These are phyloP conservation scores for Thelonectria olida DNA, from an alignment of 2,329 filamentous ascomycete genomes.

Conservation along the genomic window DNA sequence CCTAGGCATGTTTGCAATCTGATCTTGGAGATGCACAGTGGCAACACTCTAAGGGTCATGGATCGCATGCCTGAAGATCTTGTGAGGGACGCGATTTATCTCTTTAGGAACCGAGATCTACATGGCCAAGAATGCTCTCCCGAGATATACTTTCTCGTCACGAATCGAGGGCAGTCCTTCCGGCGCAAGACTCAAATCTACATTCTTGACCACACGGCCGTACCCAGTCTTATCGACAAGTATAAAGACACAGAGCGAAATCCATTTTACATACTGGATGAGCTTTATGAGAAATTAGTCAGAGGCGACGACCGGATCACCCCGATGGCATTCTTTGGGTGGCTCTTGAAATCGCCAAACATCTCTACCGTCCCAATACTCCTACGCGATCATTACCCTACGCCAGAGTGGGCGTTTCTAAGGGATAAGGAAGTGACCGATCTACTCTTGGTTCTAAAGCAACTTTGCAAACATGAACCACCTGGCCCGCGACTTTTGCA, in stretches of 20 bases:
- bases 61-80: conserved; percentile 1
- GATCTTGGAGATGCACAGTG: conserved; percentile 8
- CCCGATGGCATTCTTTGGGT: neutral
- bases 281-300: neutral
- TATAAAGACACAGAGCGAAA: neutral
- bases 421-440: neutral
- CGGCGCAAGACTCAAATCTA: conserved; percentile 13
- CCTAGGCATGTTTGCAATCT: conserved; percentile 3
- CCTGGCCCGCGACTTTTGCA: neutral
- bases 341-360: conserved; percentile 8
- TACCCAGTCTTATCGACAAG: neutral
- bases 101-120: neutral
- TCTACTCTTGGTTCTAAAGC: neutral
- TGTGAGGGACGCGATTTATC: conserved; percentile 4
- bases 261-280: conserved; percentile 14
- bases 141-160: conserved; percentile 6
- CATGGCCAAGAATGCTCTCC: neutral
- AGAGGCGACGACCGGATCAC: neutral
- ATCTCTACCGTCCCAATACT: conserved; percentile 7
- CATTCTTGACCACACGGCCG: neutral
- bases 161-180: neutral
- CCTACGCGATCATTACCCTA: neutral
- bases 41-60: neutral
- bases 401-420: conserved; percentile 5
- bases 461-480: neutral